phyloP scores from a whole-genome alignment of 306 rosid genomes.

The Arachis hypogaea region DNA sequence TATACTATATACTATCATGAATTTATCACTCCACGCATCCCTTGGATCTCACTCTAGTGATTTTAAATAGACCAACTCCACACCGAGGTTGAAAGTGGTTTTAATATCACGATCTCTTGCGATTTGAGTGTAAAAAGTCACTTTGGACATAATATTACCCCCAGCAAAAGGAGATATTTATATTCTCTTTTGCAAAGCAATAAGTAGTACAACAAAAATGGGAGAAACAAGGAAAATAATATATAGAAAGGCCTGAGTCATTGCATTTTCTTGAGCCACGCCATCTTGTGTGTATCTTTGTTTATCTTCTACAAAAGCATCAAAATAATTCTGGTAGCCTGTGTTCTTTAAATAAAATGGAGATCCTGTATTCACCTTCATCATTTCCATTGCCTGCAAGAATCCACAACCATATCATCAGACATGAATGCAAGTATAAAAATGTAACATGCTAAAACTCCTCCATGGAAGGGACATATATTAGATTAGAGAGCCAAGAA shows the following conservation, averaged over 20 bases:
- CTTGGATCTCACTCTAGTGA: too few species aligned
- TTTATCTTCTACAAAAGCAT: slow-evolving; percentile 78
- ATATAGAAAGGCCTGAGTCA: slow-evolving; percentile 62
- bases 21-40: too few species aligned
- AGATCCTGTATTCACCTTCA: slow-evolving; percentile 61
- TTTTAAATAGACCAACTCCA: too few species aligned
- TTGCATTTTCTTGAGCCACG: slow-evolving; percentile 52
- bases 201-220: slow-evolving; percentile 60
- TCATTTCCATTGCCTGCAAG: slow-evolving; percentile 93
- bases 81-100: too few species aligned
- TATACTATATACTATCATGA: too few species aligned
- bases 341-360: slow-evolving; percentile 58
- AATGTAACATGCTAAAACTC: slow-evolving; percentile 4
- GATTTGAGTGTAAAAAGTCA: too few species aligned
- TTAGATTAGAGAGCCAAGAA: background rate
- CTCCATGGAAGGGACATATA: slow-evolving; percentile 9
- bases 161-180: slow-evolving; percentile 17
- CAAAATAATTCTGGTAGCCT: slow-evolving; percentile 70
- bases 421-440: slow-evolving; percentile 2
- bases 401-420: slow-evolving; percentile 25
- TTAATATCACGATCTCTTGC: too few species aligned
- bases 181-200: slow-evolving; percentile 74
- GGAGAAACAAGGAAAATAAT: slow-evolving; percentile 76
- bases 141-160: too few species aligned
- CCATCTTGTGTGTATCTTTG: slow-evolving; percentile 51